Percentiles rank a stretch among this genome's conserved stretches.
These are phyloP conservation scores for Rhodamnia rubescens DNA, from an alignment of 345 rosid species.

Conservation along the genomic window DNA sequence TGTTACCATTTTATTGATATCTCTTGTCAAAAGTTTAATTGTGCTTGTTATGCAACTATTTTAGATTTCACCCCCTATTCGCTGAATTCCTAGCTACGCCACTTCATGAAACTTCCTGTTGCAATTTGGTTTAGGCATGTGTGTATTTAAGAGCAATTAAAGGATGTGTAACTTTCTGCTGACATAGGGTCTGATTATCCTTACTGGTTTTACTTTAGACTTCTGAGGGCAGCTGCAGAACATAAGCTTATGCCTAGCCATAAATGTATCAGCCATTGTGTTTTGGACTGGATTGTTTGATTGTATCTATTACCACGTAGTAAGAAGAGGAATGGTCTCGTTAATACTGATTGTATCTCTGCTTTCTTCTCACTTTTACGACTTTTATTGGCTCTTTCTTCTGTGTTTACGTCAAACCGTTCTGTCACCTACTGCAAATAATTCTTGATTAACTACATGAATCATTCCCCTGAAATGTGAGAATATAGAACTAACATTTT, in stretches of 20 bases:
- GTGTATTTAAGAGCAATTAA: neutral
- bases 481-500: neutral
- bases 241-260: neutral
- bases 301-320: neutral
- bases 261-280: neutral
- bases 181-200: neutral
- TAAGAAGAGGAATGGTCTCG: neutral
- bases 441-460: neutral
- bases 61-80: neutral
- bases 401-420: neutral
- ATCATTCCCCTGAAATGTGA: neutral
- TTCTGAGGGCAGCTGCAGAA: neutral
- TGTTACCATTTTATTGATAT: neutral
- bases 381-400: neutral
- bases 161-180: neutral
- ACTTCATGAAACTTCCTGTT: neutral
- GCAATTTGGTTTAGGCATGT: neutral
- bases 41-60: neutral
- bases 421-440: neutral
- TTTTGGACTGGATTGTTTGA: neutral
- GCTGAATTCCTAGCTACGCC: neutral
- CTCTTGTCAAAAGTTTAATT: neutral
- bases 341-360: neutral
- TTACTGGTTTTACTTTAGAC: neutral
- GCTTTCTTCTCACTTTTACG: neutral